Base-by-base conservation (phyloP, 306 rosid species). In the Fragaria iinumae region DNA sequence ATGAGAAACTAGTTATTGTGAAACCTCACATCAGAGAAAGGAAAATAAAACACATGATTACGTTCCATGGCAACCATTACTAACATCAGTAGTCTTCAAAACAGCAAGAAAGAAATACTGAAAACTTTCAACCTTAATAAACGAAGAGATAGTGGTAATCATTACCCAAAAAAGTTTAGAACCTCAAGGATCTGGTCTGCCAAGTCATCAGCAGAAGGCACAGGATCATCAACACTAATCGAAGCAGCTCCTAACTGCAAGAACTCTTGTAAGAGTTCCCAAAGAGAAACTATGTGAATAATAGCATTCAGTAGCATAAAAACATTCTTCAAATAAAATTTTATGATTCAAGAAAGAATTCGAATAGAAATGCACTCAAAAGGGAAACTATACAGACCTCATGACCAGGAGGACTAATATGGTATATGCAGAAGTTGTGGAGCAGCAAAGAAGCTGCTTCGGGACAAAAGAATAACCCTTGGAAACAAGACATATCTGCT, bases 171-270 rank as follows among this genome's bases (percentile, higher is more conserved):
- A 85, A 69, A 85, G 83, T 93, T 90, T 67, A 93, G 98, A 87
- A 91, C 83, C 81, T 93, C 98, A 67, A 88, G 71, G 67, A 93
- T 87, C 83, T 93, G 97, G 84, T 93, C 93, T 60, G 96, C 98
- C 60, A 93, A 81, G 77, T 91, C 96, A 74, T 93, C 97, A n/a
- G 69, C 91, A 55, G 93, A 93, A 79, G 87, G 98, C 68, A 80
- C 39, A 32, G 86, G 80, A 80, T 90, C 92, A 67, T 90, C 89
- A 10, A 79, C 77, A 90, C 87, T 87, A 88, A 91, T 82, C 21
- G 84, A 83, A 76, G 90, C 93, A 80, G 98, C 98, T 93, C 97
- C 98, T 69, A 93, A 91, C 98, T 93, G 89, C 91, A 93, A 88
- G 83, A 87, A 91, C 92, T 91, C 96, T 90, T 88, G 81, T 76